These are phyloP conservation scores for Singerocomus inundabilis DNA, from an alignment of 1,284 basidiomycete species.

Conservation along the genomic window DNA sequence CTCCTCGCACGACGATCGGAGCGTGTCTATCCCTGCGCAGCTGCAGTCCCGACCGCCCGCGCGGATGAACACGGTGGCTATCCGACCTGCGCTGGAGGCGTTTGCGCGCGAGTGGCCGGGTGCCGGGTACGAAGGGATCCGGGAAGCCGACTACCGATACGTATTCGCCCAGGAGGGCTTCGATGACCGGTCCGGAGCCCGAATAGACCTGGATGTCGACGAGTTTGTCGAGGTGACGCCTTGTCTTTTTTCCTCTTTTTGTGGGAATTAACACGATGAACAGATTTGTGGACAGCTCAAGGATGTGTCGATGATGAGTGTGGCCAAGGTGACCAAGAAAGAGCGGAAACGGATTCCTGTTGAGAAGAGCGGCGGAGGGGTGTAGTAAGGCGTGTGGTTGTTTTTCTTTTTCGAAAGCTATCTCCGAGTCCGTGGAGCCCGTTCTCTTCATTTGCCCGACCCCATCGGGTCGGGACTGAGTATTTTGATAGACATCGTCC, in stretches of 20 bases:
- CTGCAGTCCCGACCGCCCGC: neutral
- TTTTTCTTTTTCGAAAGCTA: too few species aligned
- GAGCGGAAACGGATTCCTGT: slow-evolving; percentile 72
- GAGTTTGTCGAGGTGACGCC: slow-evolving; percentile 73
- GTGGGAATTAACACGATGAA: too few species aligned
- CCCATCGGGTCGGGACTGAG: too few species aligned
- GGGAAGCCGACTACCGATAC: slow-evolving; percentile 62
- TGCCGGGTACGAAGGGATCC: slow-evolving; percentile 50
- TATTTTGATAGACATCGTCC: too few species aligned
- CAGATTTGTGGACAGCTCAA: slow-evolving; percentile 82
- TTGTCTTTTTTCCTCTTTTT: too few species aligned
- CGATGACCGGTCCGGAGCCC: slow-evolving; percentile 30
- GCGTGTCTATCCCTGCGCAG: neutral
- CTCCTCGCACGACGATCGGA: slow-evolving; percentile 15
- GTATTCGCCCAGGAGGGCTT: slow-evolving; percentile 78
- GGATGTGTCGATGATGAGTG: slow-evolving; percentile 67
- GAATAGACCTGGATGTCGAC: slow-evolving; percentile 64
- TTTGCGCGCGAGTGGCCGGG: slow-evolving; percentile 41
- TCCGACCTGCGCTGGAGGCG: slow-evolving; percentile 40
- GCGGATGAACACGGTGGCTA: slow-evolving; percentile 32
- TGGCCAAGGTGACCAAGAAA: slow-evolving; percentile 36
- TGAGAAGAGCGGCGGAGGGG: slow-evolving; percentile 83
- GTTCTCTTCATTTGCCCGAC: too few species aligned
- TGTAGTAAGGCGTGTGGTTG: slow-evolving; percentile 37
- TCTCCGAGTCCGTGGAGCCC: too few species aligned